Base-by-base conservation (phyloP, 352 stramenopile genomes). In the Pythium monospermum region DNA sequence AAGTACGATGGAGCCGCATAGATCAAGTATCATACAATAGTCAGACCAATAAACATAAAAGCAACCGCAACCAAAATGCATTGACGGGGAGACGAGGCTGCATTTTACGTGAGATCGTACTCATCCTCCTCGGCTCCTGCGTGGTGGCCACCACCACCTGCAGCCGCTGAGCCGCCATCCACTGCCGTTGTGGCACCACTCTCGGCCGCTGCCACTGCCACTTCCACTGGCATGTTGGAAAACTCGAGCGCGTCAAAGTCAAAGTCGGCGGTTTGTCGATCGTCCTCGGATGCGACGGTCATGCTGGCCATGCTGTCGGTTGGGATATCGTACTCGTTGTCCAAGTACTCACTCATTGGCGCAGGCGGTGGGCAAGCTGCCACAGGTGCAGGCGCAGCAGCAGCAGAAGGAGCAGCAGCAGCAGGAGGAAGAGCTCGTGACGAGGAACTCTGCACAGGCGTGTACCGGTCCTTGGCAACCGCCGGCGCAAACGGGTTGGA, bases 211-310 rank as follows among this genome's bases (percentile, higher is more conserved):
- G n/a, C n/a, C n/a, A n/a, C n/a, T n/a, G n/a, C n/a, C n/a, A n/a
- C n/a, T n/a, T n/a, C n/a, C n/a, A n/a, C n/a, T 49, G 59, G 51
- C 16, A 49, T 37, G 23, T 18, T 49, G 21, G 58, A 47, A 28
- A 91, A 88, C 49, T 85, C 68, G 32, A 91, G 70, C 32, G 69
- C 62, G 31, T 87, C 76, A 23, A 83, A 73, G 45, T 83, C 68
- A 49, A 87, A 89, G 48, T 84, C 72, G 27, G 36, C 53, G 6
- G 54, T 41, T n/a, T 48, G 35, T n/a, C 27, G 49, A 33, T 61
- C 55, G 35, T 60, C 47, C 7, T 60, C 42, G 0, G 63, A 58
- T 16, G 41, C 48, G 15, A 68, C 31, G 26, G 64, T 66, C 30
- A 67, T 44, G 19, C 47, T 56, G 12, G 54, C 47, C 32, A 57